Percentiles rank a stretch among this genome's conserved stretches.
phyloP scores from a whole-genome alignment of 2,329 filamentous ascomycete genomes.

The Neofusicoccum sp. region DNA sequence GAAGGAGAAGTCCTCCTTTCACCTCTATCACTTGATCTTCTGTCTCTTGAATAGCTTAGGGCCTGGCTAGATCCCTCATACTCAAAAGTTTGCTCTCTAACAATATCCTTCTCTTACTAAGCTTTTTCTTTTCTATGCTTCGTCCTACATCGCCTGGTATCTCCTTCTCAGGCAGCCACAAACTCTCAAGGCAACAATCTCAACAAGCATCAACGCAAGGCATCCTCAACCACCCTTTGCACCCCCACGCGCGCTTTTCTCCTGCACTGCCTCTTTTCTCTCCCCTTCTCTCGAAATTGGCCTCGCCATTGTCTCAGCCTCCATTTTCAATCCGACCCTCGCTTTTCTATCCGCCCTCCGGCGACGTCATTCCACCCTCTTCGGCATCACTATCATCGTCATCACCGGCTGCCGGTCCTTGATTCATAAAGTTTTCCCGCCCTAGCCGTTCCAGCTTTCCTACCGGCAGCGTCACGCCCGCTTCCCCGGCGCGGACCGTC shows the following conservation, averaged over 20 bases:
- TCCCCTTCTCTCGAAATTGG: not conserved
- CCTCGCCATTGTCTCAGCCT: not conserved
- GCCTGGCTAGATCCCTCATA: too few relatives aligned
- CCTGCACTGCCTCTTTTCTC: not conserved
- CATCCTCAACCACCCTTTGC: not conserved
- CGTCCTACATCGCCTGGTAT: too few relatives aligned
- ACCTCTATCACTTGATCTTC: too few relatives aligned
- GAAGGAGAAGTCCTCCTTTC: not conserved
- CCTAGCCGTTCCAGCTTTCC: not conserved
- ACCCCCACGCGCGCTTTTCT: not conserved
- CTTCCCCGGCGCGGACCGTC: constrained; percentile 7
- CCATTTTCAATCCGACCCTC: not conserved
- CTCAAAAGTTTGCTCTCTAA: too few relatives aligned
- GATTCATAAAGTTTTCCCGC: not conserved
- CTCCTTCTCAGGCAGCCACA: too few relatives aligned
- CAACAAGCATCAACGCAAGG: not conserved
- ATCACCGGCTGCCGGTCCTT: not conserved
- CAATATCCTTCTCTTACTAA: too few relatives aligned
- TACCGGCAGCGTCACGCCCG: not conserved
- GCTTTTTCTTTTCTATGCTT: too few relatives aligned
- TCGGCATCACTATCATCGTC: not conserved
- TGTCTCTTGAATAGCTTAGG: too few relatives aligned
- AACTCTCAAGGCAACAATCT: not conserved
- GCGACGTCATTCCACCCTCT: too few relatives aligned
- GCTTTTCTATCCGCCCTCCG: not conserved